Percentiles rank a stretch among this genome's conserved stretches.
Conservation (phyloP, 2,329 filamentous ascomycete species). For the Trichoderma asperellum region DNA sequence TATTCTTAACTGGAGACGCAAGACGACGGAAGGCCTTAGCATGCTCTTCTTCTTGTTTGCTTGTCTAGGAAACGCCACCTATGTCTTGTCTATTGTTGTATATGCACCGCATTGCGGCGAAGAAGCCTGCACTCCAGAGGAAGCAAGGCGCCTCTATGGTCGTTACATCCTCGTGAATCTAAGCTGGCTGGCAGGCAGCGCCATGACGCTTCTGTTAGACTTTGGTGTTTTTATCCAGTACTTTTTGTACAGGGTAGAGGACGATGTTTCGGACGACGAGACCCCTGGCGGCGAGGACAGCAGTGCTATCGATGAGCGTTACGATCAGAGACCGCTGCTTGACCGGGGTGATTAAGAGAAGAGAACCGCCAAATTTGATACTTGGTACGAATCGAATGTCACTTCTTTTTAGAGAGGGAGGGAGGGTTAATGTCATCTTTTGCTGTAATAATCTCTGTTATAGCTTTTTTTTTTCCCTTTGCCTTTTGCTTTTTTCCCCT, state of each 20-base stretch:
- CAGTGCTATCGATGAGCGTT: conserved; percentile 36
- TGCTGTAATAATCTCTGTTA: neutral
- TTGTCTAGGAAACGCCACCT: conserved; percentile 92
- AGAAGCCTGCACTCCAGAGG: conserved; percentile 63
- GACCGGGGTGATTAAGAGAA: conserved; percentile 36
- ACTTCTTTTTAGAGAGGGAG: neutral
- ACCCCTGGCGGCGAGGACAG: conserved; percentile 36
- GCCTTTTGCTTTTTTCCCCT: neutral
- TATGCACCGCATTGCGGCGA: conserved; percentile 74
- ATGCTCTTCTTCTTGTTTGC: conserved; percentile 97
- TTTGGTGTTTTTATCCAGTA: conserved; percentile 88
- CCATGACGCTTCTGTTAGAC: conserved; percentile 85
- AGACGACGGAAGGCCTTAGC: conserved; percentile 90
- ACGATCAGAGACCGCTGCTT: conserved; percentile 49
- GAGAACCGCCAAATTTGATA: neutral
- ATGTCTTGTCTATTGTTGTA: conserved; percentile 87
- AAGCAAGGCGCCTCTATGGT: conserved; percentile 70
- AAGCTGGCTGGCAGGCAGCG: conserved; percentile 86
- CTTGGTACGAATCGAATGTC: neutral
- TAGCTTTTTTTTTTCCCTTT: no score
- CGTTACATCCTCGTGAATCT: conserved; percentile 87
- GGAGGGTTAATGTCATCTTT: neutral
- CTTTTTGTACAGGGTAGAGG: conserved; percentile 71
- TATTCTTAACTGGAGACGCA: conserved; percentile 87
- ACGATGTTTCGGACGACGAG: conserved; percentile 37